Evolutionary conservation across 306 rosid genomes (phyloP), one percentile per base, ranked within the genome.

Genomic region (Begonia masoniana): DNA sequence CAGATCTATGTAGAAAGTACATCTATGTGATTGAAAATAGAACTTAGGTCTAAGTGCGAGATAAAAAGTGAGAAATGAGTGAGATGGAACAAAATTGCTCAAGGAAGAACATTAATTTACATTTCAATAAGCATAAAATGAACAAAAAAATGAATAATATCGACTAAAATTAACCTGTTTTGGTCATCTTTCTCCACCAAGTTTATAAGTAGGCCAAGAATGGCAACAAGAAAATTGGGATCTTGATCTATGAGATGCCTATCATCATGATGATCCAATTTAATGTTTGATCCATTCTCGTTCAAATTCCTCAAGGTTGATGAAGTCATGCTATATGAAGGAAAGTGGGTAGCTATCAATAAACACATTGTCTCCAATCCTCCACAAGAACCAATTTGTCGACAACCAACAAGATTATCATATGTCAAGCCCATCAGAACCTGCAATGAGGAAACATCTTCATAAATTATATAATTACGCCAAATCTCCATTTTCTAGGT

Each of bases 371-470:
- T 72, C 73, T 92, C 99, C 50, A 92, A 74, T 55, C 99, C 99
- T 64, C 96, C 96, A 74, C 64, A 54, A 23, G 69, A 59, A 64
- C 96, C 94, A 72, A 92, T 92, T 81, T 83, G 93, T 72, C 19
- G 75, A 68, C 96, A 92, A 53, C 99, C 99, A 74, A 77, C 75
- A 56, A 83, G 88, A 73, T 92, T 92, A 66, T 92, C 99, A 65
- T 91, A 86, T 14, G 99, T 88, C 72, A 92, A 74, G 76, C 86
- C 86, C 99, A 92, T 92, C 69, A 92, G 73, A 78, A 82, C 99
- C 99, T 92, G 84, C 57, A 62, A 77, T 59, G 55, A 62, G 41
- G 45, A 52, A 49, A 68, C 56, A 14, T 55, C 15, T 45, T 3
- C 49, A 45, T 31, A 31, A 31, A 31, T 31, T 31, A 4, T 6